Percentiles rank a stretch among this genome's conserved stretches.
phyloP scores from a whole-genome alignment of 2,329 filamentous ascomycete species.

The Colletotrichum viniferum region DNA sequence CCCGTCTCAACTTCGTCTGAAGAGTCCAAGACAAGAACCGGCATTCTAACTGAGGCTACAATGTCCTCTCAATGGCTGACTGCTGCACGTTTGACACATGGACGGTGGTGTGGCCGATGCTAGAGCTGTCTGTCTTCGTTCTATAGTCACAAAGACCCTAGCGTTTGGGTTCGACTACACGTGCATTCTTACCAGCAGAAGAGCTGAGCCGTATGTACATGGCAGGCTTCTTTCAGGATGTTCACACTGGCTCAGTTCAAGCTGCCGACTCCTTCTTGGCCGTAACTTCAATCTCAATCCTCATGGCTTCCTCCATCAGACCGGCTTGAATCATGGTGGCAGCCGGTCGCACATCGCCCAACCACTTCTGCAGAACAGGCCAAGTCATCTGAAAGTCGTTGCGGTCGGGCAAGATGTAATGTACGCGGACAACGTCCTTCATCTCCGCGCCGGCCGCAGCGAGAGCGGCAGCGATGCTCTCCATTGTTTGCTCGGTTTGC shows the following conservation, averaged over 20 bases:
- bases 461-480: conserved; percentile 51
- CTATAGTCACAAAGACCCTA: not conserved
- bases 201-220: not conserved
- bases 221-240: not conserved
- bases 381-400: conserved; percentile 52
- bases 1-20: not conserved
- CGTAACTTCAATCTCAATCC: conserved; percentile 49
- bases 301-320: conserved; percentile 54
- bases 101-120: not conserved
- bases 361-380: conserved; percentile 54
- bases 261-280: conserved; percentile 26
- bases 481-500: conserved; percentile 54
- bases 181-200: not conserved
- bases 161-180: not conserved
- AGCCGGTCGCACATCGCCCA: conserved; percentile 54
- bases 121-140: not conserved
- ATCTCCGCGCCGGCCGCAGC: conserved; percentile 45
- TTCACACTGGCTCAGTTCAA: not conserved
- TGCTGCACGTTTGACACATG: not conserved
- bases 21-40: not conserved
- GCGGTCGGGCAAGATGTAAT: conserved; percentile 55
- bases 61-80: not conserved
- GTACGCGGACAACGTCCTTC: conserved; percentile 54
- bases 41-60: not conserved
- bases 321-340: conserved; percentile 58